Percentiles rank a stretch among this genome's conserved stretches.
Evolutionary conservation across 768 basidiomycete species (phyloP).

Genomic region (Myochromella boudieri): DNA sequence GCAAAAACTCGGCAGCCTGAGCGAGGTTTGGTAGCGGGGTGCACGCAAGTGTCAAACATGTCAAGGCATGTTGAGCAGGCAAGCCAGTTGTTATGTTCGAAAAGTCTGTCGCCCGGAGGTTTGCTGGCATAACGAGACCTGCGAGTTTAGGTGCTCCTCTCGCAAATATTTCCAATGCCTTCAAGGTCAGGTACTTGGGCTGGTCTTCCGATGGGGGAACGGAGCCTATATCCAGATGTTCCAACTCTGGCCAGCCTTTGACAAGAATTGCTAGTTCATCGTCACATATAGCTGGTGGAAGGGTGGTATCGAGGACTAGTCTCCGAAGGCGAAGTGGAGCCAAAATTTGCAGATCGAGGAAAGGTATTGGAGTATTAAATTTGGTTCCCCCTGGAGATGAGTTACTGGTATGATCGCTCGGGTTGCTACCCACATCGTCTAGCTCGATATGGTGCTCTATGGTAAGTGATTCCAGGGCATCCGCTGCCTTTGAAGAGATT

Average conservation of each 20-base stretch:
- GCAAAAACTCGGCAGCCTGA: conserved; percentile 28
- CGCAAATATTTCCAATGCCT: conserved; percentile 27
- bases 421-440: conserved; percentile 29
- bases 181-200: conserved; percentile 24
- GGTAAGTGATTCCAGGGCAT: conserved; percentile 34
- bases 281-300: conserved; percentile 39
- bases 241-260: conserved; percentile 45
- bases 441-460: conserved; percentile 44
- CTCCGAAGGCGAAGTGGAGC: conserved; percentile 30
- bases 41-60: conserved; percentile 33
- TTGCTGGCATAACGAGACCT: conserved; percentile 31
- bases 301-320: conserved; percentile 38
- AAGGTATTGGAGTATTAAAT: conserved; percentile 20
- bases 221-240: conserved; percentile 40
- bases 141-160: conserved; percentile 23
- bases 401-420: conserved; percentile 7
- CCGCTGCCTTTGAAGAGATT: conserved; percentile 25
- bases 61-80: conserved; percentile 25
- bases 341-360: conserved; percentile 34
- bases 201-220: conserved; percentile 18
- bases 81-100: conserved; percentile 1
- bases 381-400: conserved; percentile 10
- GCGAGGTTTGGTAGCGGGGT: conserved; percentile 26
- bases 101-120: conserved; percentile 12
- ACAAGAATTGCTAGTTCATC: conserved; percentile 35